Conservation (phyloP, 1,284 basidiomycete species). For the Cutaneotrichosporon sp. region DNA sequence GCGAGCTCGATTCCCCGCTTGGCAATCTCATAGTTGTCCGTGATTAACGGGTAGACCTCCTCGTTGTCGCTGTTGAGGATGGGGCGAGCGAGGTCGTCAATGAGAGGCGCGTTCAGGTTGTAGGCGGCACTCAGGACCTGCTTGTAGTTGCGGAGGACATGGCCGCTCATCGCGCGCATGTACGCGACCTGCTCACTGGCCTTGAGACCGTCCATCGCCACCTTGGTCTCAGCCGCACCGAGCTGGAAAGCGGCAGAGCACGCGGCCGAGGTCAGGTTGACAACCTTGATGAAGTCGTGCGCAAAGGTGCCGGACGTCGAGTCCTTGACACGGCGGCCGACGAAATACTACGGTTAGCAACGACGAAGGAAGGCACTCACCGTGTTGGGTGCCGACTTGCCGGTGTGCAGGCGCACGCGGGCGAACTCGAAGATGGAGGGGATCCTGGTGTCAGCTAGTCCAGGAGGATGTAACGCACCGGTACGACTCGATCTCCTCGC, state of each 20-base stretch:
- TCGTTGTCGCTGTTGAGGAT: background rate
- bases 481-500: slow-evolving; percentile 6
- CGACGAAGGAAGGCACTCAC: background rate
- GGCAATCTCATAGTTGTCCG: slow-evolving; percentile 1
- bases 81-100: background rate
- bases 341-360: background rate
- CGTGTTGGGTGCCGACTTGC: slow-evolving; percentile 7
- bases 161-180: slow-evolving; percentile 2
- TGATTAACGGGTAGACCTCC: background rate
- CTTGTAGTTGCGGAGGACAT: slow-evolving; percentile 6
- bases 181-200: background rate
- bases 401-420: slow-evolving; percentile 1
- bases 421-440: slow-evolving; percentile 2
- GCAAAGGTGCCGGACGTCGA: background rate
- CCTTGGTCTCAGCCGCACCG: slow-evolving; percentile 2
- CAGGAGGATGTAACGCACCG: background rate
- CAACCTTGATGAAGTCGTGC: slow-evolving; percentile 5
- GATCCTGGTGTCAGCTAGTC: background rate
- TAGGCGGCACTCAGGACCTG: background rate
- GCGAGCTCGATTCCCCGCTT: slow-evolving; percentile 5
- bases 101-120: background rate
- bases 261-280: slow-evolving; percentile 2
- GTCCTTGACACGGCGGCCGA: slow-evolving; percentile 5
- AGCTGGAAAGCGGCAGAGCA: slow-evolving; percentile 1
- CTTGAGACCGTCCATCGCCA: slow-evolving; percentile 1